Conservation (phyloP, 345 rosid species). For the Toxicodendron radicans region DNA sequence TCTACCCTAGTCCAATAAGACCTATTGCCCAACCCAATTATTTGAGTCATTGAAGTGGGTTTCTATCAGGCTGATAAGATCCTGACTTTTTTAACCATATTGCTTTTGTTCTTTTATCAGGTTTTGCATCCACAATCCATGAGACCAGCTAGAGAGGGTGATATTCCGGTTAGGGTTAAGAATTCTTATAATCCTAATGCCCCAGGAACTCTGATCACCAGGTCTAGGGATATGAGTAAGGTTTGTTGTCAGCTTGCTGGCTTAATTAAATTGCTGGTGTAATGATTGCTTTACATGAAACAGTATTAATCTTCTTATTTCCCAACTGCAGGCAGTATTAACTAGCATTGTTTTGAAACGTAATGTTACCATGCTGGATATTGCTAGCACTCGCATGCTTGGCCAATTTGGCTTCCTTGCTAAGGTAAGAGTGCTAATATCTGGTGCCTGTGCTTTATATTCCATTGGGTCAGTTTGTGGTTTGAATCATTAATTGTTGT, state of each 20-base stretch:
- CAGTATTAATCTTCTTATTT: conserved; percentile 18
- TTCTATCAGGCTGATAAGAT: background rate
- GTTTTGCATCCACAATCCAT: conserved; percentile 98
- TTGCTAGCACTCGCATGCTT: conserved; percentile 97
- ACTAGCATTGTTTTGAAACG: conserved; percentile 98
- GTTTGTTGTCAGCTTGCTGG: conserved; percentile 39
- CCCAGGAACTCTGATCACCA: conserved; percentile 94
- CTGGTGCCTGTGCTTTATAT: conserved; percentile 11
- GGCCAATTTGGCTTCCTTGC: conserved; percentile 99
- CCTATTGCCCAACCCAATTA: too few species aligned
- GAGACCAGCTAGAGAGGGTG: conserved; percentile 99
- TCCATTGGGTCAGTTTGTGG: conserved; percentile 1
- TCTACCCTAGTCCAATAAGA: too few species aligned
- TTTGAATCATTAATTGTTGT: background rate
- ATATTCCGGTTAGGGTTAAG: conserved; percentile 96
- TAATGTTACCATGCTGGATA: conserved; percentile 98
- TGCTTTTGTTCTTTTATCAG: conserved; percentile 35
- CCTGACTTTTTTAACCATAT: conserved; percentile 5
- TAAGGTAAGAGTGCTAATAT: conserved; percentile 47
- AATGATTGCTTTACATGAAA: conserved; percentile 13
- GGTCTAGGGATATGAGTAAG: conserved; percentile 87
- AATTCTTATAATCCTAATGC: conserved; percentile 96
- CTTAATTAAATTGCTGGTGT: background rate
- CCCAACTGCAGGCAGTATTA: conserved; percentile 70
- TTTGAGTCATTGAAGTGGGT: too few species aligned